Conservation (phyloP, 345 rosid genomes). For the Gossypium australe region DNA sequence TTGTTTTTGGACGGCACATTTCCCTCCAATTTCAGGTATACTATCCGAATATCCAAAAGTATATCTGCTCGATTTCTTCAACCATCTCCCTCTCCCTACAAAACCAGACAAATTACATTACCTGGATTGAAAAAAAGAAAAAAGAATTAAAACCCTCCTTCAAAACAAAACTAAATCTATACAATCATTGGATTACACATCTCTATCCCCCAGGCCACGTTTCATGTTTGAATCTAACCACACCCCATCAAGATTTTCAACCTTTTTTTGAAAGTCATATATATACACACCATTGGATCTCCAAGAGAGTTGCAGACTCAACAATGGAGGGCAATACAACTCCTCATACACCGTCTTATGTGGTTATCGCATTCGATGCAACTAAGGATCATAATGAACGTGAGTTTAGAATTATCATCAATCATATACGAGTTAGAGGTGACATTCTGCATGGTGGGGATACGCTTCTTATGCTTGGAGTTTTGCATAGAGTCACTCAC, state of each 20-base stretch:
- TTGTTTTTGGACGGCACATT: slow-evolving; percentile 18
- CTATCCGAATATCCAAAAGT: slow-evolving; percentile 25
- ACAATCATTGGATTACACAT: slow-evolving; percentile 23
- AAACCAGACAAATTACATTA: neutral
- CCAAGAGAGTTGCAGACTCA: neutral
- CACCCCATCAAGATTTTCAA: neutral
- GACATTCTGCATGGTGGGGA: slow-evolving; percentile 50
- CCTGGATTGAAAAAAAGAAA: too few species aligned
- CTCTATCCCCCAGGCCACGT: slow-evolving; percentile 1
- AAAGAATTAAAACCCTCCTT: neutral
- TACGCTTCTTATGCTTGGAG: slow-evolving; percentile 44
- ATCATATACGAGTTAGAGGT: slow-evolving; percentile 30
- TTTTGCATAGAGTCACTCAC: slow-evolving; percentile 37
- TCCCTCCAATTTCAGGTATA: neutral
- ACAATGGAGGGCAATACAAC: neutral
- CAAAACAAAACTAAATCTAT: neutral
- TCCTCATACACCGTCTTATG: slow-evolving; percentile 28
- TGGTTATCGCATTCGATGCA: slow-evolving; percentile 53
- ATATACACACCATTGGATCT: neutral
- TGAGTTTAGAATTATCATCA: slow-evolving; percentile 35
- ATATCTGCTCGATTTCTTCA: slow-evolving; percentile 20
- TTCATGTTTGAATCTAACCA: neutral
- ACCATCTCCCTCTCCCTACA: slow-evolving; percentile 7
- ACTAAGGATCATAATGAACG: slow-evolving; percentile 40
- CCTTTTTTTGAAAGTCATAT: neutral